Percentiles rank a stretch among this genome's conserved stretches.
Evolutionary conservation across 305 asterid species (phyloP).

Genomic region (Lippia alba): DNA sequence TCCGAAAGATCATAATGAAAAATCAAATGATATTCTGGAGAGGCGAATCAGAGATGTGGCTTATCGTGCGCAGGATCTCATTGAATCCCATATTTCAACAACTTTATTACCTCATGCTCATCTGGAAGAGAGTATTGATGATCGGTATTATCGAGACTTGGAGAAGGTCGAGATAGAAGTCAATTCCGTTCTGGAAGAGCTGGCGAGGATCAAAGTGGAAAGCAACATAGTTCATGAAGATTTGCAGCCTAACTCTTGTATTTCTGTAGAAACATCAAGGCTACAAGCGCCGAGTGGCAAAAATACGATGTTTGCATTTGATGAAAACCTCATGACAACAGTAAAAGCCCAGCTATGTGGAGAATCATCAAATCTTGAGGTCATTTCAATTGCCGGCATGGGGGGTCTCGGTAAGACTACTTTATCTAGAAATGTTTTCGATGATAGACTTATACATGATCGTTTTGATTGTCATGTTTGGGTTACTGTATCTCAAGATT

Average conservation of each 20-base stretch:
- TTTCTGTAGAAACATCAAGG: background rate
- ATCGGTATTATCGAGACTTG: no score
- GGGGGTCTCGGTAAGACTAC: constrained; percentile 10
- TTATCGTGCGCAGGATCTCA: background rate
- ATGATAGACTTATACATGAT: background rate
- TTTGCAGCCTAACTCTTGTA: background rate
- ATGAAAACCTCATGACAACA: background rate
- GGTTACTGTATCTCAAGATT: background rate
- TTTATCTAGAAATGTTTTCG: background rate
- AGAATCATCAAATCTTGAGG: background rate
- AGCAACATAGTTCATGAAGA: background rate
- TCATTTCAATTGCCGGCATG: background rate
- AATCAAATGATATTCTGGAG: background rate
- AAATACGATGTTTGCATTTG: background rate
- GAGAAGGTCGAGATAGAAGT: no score
- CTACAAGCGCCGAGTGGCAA: background rate
- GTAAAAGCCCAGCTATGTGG: background rate
- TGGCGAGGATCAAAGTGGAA: no score
- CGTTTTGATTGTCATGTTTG: background rate
- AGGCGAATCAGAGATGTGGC: background rate
- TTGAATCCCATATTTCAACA: background rate
- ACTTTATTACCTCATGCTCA: background rate
- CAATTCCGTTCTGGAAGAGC: no score
- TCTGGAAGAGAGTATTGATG: no score
- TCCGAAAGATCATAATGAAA: no score